phyloP scores from a whole-genome alignment of 2,329 filamentous ascomycete species.

The Escovopsis weberi region DNA sequence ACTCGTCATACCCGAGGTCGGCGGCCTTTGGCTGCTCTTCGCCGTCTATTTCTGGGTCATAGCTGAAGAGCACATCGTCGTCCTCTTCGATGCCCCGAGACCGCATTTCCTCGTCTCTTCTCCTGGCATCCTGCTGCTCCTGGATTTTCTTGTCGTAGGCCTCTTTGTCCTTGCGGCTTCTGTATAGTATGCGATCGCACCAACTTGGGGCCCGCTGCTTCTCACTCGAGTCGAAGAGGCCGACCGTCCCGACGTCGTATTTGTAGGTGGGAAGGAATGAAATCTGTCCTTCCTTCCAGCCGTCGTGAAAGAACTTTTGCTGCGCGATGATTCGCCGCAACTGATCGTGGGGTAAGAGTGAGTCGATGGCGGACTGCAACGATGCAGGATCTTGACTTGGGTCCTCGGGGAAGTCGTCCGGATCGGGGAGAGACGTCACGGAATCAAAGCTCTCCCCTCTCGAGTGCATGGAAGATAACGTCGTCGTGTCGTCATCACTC shows the following conservation, averaged over 20 bases:
- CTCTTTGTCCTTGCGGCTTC: slow-evolving; percentile 57
- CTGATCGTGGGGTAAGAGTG: slow-evolving; percentile 81
- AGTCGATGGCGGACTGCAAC: slow-evolving; percentile 75
- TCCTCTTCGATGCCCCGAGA: slow-evolving; percentile 61
- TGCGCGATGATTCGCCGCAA: slow-evolving; percentile 57
- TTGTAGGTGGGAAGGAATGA: slow-evolving; percentile 92
- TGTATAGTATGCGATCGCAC: slow-evolving; percentile 88
- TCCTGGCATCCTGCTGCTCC: slow-evolving; percentile 52
- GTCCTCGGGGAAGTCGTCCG: slow-evolving; percentile 53
- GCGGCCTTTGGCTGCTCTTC: slow-evolving; percentile 22
- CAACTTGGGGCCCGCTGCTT: slow-evolving; percentile 88
- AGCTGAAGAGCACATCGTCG: slow-evolving; percentile 81
- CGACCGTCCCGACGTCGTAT: slow-evolving; percentile 88
- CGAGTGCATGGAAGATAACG: slow-evolving; percentile 18
- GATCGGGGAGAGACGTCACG: slow-evolving; percentile 36
- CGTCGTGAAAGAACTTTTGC: slow-evolving; percentile 75
- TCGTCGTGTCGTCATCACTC: slow-evolving; percentile 31
- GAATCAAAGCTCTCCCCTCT: slow-evolving; percentile 26
- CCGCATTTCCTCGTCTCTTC: slow-evolving; percentile 75
- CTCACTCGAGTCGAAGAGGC: slow-evolving; percentile 87
- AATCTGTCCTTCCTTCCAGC: slow-evolving; percentile 81
- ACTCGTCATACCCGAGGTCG: slow-evolving; percentile 45
- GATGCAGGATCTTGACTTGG: slow-evolving; percentile 68
- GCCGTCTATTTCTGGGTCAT: slow-evolving; percentile 68
- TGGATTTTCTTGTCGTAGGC: slow-evolving; percentile 47